phyloP scores from a whole-genome alignment of 108 stramenopile species.

The Cyclostephanos tholiformis region DNA sequence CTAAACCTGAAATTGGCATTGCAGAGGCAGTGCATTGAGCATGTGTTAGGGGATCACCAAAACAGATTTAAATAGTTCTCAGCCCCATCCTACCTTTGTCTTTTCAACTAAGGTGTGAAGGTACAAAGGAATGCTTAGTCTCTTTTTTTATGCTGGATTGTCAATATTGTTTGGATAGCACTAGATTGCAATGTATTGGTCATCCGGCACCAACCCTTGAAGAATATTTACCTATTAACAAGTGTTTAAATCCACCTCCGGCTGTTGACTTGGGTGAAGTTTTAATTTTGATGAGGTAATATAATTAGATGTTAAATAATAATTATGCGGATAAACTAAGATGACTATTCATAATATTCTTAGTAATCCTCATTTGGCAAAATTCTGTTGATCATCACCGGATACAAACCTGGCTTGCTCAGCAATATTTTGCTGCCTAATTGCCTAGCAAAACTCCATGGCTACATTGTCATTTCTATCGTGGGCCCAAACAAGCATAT shows the following conservation, averaged over 20 bases:
- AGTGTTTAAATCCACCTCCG: background rate
- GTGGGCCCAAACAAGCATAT: no score
- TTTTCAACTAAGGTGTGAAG: constrained; percentile 1
- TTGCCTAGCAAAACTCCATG: no score
- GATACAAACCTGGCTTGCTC: no score
- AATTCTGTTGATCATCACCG: no score
- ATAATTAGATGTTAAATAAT: no score
- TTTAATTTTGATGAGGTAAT: background rate
- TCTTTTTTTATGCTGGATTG: background rate
- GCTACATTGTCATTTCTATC: no score
- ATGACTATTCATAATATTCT: no score
- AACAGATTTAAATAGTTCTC: background rate
- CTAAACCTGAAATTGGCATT: background rate
- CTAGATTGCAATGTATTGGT: background rate
- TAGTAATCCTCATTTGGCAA: no score
- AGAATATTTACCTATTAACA: background rate
- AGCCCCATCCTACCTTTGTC: background rate
- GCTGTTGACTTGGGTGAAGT: constrained; percentile 4
- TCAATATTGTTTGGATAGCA: constrained; percentile 1
- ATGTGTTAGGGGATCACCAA: background rate
- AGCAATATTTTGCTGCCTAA: no score
- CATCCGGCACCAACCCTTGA: background rate
- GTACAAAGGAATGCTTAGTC: background rate
- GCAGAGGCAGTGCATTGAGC: no score
- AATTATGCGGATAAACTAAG: no score